phyloP scores from a whole-genome alignment of 305 asterid genomes.

The Fraxinus latifolia region DNA sequence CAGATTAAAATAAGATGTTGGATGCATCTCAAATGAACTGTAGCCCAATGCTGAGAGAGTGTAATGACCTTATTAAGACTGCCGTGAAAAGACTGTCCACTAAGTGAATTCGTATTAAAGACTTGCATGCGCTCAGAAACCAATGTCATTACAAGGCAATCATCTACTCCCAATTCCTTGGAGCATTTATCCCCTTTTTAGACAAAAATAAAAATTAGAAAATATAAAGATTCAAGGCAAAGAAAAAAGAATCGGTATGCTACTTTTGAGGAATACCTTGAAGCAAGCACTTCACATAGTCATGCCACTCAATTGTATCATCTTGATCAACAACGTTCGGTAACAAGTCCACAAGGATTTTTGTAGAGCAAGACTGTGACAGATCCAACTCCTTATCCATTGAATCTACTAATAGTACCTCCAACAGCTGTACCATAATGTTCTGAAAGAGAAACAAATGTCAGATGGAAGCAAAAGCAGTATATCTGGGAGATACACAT shows the following conservation, averaged over 20 bases:
- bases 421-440: conserved; percentile 63
- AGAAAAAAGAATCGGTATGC: conserved; percentile 12
- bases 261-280: conserved; percentile 59
- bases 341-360: conserved; percentile 47
- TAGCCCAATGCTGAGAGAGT: conserved; percentile 76
- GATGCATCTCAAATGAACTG: conserved; percentile 73
- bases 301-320: conserved; percentile 50
- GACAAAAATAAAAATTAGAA: conserved; percentile 23
- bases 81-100: conserved; percentile 43
- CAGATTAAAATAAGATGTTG: conserved; percentile 62
- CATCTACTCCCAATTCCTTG: conserved; percentile 67
- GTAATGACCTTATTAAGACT: conserved; percentile 44
- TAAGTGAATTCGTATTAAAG: conserved; percentile 40
- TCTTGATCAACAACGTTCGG: conserved; percentile 48
- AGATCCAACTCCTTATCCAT: conserved; percentile 63
- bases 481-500: conserved; percentile 5
- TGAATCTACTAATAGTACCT: conserved; percentile 62
- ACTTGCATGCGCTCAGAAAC: conserved; percentile 61
- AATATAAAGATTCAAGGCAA: conserved; percentile 4
- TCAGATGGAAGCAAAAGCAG: conserved; percentile 22
- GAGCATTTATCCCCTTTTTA: conserved; percentile 65
- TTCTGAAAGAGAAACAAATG: conserved; percentile 44
- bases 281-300: conserved; percentile 58
- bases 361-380: conserved; percentile 41
- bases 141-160: conserved; percentile 53